Evolutionary conservation across 495 filamentous ascomycete genomes (phyloP), one percentile per base, ranked within the genome.

Genomic region (Aspergillus diversus): DNA sequence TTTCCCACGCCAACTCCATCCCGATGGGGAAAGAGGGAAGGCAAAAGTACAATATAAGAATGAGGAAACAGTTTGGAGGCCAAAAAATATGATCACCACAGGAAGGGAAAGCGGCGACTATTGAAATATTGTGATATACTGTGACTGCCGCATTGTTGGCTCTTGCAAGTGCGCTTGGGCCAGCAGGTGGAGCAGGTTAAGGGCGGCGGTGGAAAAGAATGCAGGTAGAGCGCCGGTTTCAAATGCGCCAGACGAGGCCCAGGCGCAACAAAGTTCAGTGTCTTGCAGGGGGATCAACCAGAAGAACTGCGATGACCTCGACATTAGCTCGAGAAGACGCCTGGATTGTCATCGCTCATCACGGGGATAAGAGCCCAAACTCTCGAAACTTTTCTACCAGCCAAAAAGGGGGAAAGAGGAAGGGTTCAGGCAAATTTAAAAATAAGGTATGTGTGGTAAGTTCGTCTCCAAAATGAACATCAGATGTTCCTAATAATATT

Each of bases 211-310:
- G 47, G 33, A 49, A 33, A 57, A 47, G 52, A n/a, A 52, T 55
- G 52, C 51, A 60, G 31, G 16, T 7, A 27, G 39, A n/a, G 17
- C 52, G 64, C 34, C 2, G 52, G 56, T 58, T 61, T 48, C 59
- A 50, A 43, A 55, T 39, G 59, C 63, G 31, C 35, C 42, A 39
- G 27, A 66, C 53, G 59, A 48, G 63, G 59, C 48, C 59, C 63
- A 56, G 63, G 59, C 63, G 63, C 63, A 65, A 34, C 15, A 46
- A 34, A 48, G 27, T 35, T 54, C 48, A 37, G 17, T 32, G 43
- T 7, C 33, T 33, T 27, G 46, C 58, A 48, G 54, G 58, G 53
- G 47, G 37, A 65, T 61, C 58, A 52, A 47, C 55, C 42, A 57
- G n/a, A 51, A 46, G 11, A 59, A 54, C 33, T 56, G 27, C 35